These are phyloP conservation scores for Aspergillus olivimuriae DNA, from an alignment of 495 filamentous ascomycete species.

Conservation along the genomic window DNA sequence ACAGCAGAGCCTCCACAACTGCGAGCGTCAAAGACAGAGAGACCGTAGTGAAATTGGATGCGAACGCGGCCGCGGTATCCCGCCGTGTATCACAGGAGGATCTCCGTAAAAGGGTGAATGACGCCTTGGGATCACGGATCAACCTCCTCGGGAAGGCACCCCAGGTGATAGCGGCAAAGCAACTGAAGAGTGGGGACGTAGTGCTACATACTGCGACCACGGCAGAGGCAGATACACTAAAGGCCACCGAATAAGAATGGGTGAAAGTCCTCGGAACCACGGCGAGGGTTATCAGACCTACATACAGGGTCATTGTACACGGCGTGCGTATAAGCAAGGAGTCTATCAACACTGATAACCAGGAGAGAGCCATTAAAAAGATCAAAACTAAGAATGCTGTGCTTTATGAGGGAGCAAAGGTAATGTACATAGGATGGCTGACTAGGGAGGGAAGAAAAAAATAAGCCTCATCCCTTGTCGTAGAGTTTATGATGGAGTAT, in stretches of 20 bases:
- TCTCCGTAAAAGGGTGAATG: background rate
- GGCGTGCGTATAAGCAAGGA: background rate
- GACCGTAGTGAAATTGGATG: conserved; percentile 1
- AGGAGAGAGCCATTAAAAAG: background rate
- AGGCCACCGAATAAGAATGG: background rate
- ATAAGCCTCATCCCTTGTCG: background rate
- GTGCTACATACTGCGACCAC: background rate
- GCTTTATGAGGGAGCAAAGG: background rate
- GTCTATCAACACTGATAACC: background rate
- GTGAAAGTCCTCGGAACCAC: background rate
- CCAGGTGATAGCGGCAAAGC: conserved; percentile 1
- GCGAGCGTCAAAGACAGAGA: background rate
- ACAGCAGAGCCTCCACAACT: background rate
- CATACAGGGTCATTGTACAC: background rate
- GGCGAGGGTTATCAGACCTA: background rate
- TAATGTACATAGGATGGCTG: background rate
- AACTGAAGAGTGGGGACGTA: background rate
- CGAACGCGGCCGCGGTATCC: background rate
- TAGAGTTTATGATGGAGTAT: background rate
- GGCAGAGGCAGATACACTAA: background rate
- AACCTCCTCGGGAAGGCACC: background rate
- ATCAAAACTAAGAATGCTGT: background rate
- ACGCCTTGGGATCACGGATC: background rate
- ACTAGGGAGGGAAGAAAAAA: conserved; percentile 1
- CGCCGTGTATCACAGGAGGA: background rate